Conservation (phyloP, 73 alveolate genomes). For the Uronychia binucleata region DNA sequence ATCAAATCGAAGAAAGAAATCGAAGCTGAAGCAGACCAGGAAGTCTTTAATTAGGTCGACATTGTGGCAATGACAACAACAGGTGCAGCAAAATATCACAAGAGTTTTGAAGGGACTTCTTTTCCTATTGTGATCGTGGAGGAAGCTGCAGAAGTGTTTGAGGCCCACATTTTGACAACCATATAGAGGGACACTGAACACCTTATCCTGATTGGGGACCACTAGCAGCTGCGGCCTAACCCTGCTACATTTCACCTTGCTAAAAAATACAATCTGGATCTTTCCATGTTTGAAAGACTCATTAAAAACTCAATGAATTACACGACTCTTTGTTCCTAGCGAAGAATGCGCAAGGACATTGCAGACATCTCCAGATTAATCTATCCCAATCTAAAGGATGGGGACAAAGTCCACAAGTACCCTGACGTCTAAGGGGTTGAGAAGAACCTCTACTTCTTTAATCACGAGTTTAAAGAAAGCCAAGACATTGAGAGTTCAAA, state of each 20-base stretch:
- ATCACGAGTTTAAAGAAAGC: slow-evolving; percentile 68
- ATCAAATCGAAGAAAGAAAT: not conserved
- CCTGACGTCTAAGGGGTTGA: slow-evolving; percentile 34
- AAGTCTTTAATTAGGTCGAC: slow-evolving; percentile 1
- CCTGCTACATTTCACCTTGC: slow-evolving; percentile 81
- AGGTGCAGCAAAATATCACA: slow-evolving; percentile 83
- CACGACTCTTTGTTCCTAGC: slow-evolving; percentile 71
- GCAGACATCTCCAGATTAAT: slow-evolving; percentile 54
- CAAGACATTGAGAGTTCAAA: slow-evolving; percentile 61
- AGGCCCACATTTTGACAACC: slow-evolving; percentile 75
- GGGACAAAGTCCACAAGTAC: not conserved
- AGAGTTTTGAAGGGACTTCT: slow-evolving; percentile 65
- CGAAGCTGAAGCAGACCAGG: not conserved
- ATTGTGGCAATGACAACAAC: slow-evolving; percentile 92
- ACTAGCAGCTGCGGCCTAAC: slow-evolving; percentile 82
- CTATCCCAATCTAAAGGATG: slow-evolving; percentile 38
- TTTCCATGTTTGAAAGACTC: slow-evolving; percentile 90
- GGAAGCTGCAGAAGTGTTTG: slow-evolving; percentile 95
- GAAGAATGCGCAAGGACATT: slow-evolving; percentile 88
- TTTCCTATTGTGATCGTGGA: slow-evolving; percentile 82
- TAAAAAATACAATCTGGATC: slow-evolving; percentile 78
- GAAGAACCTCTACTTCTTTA: slow-evolving; percentile 31
- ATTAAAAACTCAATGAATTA: slow-evolving; percentile 77
- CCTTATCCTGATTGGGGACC: slow-evolving; percentile 91
- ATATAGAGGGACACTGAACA: slow-evolving; percentile 66